Evolutionary conservation across 148 eudicot genomes (phyloP), one percentile per base, ranked within the genome.

Genomic region (Diospyros lotus): DNA sequence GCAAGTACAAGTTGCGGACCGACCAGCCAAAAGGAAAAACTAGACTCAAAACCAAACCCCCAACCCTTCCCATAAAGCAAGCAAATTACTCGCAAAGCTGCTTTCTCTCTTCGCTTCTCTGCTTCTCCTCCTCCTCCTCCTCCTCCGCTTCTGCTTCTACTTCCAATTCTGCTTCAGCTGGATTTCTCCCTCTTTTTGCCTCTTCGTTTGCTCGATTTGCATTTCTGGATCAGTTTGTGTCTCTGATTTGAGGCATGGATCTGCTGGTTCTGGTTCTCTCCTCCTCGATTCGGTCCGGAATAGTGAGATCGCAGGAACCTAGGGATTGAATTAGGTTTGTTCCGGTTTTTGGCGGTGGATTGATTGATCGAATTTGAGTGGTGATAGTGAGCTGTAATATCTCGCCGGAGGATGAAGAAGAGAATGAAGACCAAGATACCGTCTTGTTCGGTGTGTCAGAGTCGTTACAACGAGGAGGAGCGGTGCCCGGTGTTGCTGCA

Each of bases 371-470:
- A 58, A 58, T 18, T 56, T 56, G 64, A 15, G 15, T 42, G 51
- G 4, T 54, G 28, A 28, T 41, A 11, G 10, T 9, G 10, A 5
- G 13, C 6, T 7, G 55, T 15, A 18, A 11, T 42, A 56, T 59
- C 61, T 67, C 43, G 11, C 28, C 4, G 55, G 6, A 4, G 41
- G 6, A 8, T 48, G 28, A 28, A 28, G 28, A 48, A 8, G 8
- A 2, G n/a, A 8, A 1, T 0, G 17, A 17, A 76, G 53, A 89
- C 91, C 97, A 89, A 87, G 89, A 82, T 85, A 18, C 92, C 97
- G 3, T 80, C 91, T 67, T 94, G 98, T 72, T 90, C 96, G 44
- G 92, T 94, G 28, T 94, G 98, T 74, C 89, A 94, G 54, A 94
- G 77, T 5, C 75, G 87, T 45, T 94, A 92, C 87, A 84, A 89